phyloP scores from a whole-genome alignment of 805 yeast genomes.

The Kodamaea lidongshanica region DNA sequence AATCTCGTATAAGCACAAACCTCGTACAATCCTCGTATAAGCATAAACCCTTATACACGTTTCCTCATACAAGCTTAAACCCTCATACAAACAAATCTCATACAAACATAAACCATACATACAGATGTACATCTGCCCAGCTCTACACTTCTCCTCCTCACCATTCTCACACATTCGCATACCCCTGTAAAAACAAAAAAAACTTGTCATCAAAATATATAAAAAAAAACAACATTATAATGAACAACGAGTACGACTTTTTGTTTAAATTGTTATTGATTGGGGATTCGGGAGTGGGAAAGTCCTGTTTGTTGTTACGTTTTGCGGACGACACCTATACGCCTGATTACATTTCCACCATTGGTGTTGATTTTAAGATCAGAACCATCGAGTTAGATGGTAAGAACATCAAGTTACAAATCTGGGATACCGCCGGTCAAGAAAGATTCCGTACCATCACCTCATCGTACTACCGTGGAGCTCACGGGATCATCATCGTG shows the following conservation, averaged over 20 bases:
- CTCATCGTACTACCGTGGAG: conserved; percentile 95
- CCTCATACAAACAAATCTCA: too few relatives aligned
- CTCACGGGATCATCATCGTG: conserved; percentile 96
- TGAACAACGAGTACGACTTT: conserved; percentile 97
- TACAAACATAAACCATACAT: too few relatives aligned
- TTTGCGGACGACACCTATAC: conserved; percentile 97
- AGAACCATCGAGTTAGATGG: conserved; percentile 92
- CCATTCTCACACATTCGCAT: too few relatives aligned
- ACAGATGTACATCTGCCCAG: too few relatives aligned
- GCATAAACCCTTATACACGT: too few relatives aligned
- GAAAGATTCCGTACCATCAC: conserved; percentile 97
- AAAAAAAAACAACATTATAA: too few relatives aligned
- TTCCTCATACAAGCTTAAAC: too few relatives aligned
- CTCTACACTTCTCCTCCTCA: too few relatives aligned
- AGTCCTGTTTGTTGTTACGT: conserved; percentile 88
- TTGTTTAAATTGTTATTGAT: conserved; percentile 89
- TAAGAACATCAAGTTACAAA: conserved; percentile 93
- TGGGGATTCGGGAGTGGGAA: conserved; percentile 98
- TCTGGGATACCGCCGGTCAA: conserved; percentile 99
- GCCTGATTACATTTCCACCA: conserved; percentile 93
- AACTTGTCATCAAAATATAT: too few relatives aligned
- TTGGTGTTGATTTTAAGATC: conserved; percentile 93
- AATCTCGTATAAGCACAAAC: too few relatives aligned
- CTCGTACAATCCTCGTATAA: too few relatives aligned
- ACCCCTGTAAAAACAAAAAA: too few relatives aligned